phyloP scores from a whole-genome alignment of 768 basidiomycete species.

The Mycena haematopus region DNA sequence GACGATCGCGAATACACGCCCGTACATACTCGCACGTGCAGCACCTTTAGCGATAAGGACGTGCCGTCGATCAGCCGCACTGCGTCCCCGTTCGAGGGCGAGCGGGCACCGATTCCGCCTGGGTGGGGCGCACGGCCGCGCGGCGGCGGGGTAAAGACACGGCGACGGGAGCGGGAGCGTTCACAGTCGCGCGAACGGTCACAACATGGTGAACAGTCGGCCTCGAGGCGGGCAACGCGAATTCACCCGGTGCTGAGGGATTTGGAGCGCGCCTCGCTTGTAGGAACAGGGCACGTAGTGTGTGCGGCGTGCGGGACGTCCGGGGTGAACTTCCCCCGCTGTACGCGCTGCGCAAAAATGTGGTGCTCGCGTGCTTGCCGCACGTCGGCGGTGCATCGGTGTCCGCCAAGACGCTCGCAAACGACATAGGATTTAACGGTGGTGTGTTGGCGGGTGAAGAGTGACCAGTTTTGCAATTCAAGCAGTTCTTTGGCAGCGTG shows the following conservation, averaged over 20 bases:
- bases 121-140: conserved; percentile 13
- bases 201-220: conserved; percentile 1
- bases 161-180: background rate
- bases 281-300: conserved; percentile 24
- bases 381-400: conserved; percentile 15
- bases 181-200: background rate
- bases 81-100: conserved; percentile 21
- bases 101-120: conserved; percentile 17
- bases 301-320: conserved; percentile 21
- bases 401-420: conserved; percentile 13
- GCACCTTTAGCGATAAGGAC: conserved; percentile 11
- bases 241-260: conserved; percentile 18
- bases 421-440: background rate
- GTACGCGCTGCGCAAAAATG: conserved; percentile 17
- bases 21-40: background rate
- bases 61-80: conserved; percentile 29
- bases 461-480: no score
- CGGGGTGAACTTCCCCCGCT: conserved; percentile 27
- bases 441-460: background rate
- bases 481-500: background rate
- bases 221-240: background rate
- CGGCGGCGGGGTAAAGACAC: background rate
- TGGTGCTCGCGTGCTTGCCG: conserved; percentile 28
- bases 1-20: background rate
- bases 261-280: conserved; percentile 22